Evolutionary conservation across 148 eudicot genomes (phyloP), one percentile per base, ranked within the genome.

Genomic region (Suaeda aralocaspica): DNA sequence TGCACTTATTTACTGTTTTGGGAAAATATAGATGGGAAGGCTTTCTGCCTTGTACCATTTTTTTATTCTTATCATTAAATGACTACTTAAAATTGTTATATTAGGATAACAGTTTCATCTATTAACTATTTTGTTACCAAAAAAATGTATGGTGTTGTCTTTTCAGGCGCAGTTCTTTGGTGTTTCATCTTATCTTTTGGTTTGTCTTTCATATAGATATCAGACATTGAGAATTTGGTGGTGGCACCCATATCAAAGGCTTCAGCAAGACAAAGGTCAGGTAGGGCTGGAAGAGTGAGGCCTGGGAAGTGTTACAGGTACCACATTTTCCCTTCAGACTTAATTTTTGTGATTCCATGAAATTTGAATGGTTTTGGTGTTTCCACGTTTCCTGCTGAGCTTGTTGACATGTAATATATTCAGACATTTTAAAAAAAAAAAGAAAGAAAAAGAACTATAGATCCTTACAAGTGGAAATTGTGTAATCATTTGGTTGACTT

Each of bases 251-350:
- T 91, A 86, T 91, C 97, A 26, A 91, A 86, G 81, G 99, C 99
- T 72, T 95, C 99, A 68, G 99, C 99, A 65, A 82, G 90, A 80
- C 99, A 95, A 80, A 86, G 99, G 72, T 86, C 99, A 71, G 99
- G 99, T 74, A 85, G 99, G 74, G 97, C 97, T 77, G 99, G 99
- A 79, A 86, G 99, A 81, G 70, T 95, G 64, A 86, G 97, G 26
- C 99, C 97, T 15, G 99, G 99, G 67, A 95, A 95, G 82, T 95
- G 99, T 80, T 95, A 81, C 76, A 89, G 99, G 99, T 94, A 51
- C 10, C 18, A 22, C 29, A 2, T 70, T 13, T 51, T n/a, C 66
- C 31, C 36, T 33, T 64, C 21, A 21, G 48, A 11, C 66, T 44
- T 45, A 39, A n/a, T 9, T 33, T 48, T 29, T 46, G 12, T 11